Evolutionary conservation across 495 filamentous ascomycete species (phyloP).

Genomic region (Penicilliopsis zonata): DNA sequence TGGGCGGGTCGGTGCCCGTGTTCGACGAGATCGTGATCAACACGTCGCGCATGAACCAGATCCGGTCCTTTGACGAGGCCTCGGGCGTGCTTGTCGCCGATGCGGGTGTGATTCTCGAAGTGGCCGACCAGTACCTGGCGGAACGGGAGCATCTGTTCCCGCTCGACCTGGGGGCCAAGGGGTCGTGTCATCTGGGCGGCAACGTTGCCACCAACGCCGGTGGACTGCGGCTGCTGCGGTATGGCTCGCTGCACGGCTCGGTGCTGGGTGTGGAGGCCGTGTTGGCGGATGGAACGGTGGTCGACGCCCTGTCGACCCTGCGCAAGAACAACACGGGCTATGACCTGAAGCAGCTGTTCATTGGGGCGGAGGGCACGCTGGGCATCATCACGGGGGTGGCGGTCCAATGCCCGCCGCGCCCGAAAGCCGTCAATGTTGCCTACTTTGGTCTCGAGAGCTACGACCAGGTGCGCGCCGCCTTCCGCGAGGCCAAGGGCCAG

Average conservation of each 20-base stretch:
- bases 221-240: slow-evolving; percentile 77
- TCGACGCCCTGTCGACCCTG: slow-evolving; percentile 74
- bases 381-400: slow-evolving; percentile 87
- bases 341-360: slow-evolving; percentile 95
- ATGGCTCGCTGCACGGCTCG: slow-evolving; percentile 87
- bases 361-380: slow-evolving; percentile 88
- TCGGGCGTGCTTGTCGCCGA: slow-evolving; percentile 86
- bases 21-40: slow-evolving; percentile 97
- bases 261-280: slow-evolving; percentile 90
- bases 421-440: slow-evolving; percentile 77
- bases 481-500: slow-evolving; percentile 75
- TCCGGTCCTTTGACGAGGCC: slow-evolving; percentile 82
- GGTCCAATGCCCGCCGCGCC: slow-evolving; percentile 76
- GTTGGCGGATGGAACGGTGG: slow-evolving; percentile 78
- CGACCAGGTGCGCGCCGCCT: slow-evolving; percentile 73
- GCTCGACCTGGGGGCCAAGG: slow-evolving; percentile 90
- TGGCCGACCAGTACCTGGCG: slow-evolving; percentile 71
- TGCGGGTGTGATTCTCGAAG: slow-evolving; percentile 82
- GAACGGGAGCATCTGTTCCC: slow-evolving; percentile 79
- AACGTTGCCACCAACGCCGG: slow-evolving; percentile 97
- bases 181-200: slow-evolving; percentile 94
- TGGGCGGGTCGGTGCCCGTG: slow-evolving; percentile 88
- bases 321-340: slow-evolving; percentile 99
- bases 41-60: slow-evolving; percentile 76
- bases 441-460: slow-evolving; percentile 79